A percentile compares a stretch with the other conserved stretches of the same genome.
Evolutionary conservation across 768 basidiomycete species (phyloP).

Genomic region (Mycena alexandri): DNA sequence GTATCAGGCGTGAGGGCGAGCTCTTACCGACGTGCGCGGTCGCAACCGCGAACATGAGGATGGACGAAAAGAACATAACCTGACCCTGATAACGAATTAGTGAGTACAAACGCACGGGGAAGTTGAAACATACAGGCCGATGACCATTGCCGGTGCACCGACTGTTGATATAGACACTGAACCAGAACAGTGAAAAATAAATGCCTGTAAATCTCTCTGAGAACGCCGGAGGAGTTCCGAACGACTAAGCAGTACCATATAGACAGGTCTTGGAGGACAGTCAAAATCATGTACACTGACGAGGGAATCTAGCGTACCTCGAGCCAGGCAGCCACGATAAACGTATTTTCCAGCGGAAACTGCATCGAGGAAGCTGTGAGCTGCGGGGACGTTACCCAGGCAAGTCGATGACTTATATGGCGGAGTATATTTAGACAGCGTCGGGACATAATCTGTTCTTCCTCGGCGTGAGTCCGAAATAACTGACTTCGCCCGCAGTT

Average conservation of each 20-base stretch:
- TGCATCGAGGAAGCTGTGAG: too few species aligned
- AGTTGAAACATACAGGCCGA: constrained; percentile 7
- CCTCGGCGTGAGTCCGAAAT: too few species aligned
- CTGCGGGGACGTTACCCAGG: too few species aligned
- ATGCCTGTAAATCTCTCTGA: constrained; percentile 24
- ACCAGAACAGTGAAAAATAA: constrained; percentile 30
- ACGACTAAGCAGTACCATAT: background rate
- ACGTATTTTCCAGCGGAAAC: too few species aligned
- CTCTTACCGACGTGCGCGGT: constrained; percentile 33
- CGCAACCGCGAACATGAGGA: constrained; percentile 39
- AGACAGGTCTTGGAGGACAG: background rate
- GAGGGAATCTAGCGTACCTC: constrained; percentile 35
- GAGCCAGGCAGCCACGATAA: too few species aligned
- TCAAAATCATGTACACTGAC: background rate
- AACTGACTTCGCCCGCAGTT: too few species aligned
- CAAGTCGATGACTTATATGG: too few species aligned
- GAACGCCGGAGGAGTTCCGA: too few species aligned
- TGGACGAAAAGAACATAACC: constrained; percentile 36
- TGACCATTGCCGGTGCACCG: constrained; percentile 15
- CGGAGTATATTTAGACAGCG: too few species aligned
- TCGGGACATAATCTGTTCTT: too few species aligned
- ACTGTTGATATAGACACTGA: constrained; percentile 30
- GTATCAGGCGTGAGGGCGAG: too few species aligned
- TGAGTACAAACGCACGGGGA: too few species aligned
- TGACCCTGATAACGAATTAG: background rate